Base-by-base conservation (phyloP, 768 basidiomycete species). In the Amanita jacksonii region DNA sequence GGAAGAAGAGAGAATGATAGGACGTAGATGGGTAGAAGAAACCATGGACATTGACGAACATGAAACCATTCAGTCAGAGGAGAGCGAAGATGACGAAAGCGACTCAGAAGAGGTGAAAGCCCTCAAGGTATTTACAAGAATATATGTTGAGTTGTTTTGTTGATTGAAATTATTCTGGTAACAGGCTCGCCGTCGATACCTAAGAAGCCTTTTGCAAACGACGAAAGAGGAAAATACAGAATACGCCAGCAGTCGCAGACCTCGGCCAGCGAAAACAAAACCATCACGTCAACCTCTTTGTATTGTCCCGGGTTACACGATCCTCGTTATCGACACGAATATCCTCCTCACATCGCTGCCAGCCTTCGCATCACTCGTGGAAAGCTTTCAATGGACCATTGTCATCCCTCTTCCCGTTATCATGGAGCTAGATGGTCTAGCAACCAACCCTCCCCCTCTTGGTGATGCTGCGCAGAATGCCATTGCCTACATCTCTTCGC, bases 401-500 rank as follows among this genome's bases (percentile, higher is more conserved):
- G 69, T 99, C 46, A 68, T 99, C 0, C 96, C 96, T 3, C 74
- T 98, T 3, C 93, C 92, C 0, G 94, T 96, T 49, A 76, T 98
- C 57, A 97, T 93, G 73, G 96, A 99, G 54, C 80, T 99, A 6
- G 94, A 99, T 52, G 91, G 92, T n/a, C 77, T 98, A 6, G 70
- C 75, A 1, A 62, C 67, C 45, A 82, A 85, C 51, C 48, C 66
- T 2, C 62, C 74, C 0, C 70, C 74, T 34, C 80, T 97, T 18
- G 88, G 83, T 31, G 72, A 77, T 36, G 78, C 86, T 0, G 92
- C 96, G 0, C 67, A 69, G 28, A 67, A 70, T 8, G 88, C 92
- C 0, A 66, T 96, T 47, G 50, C 69, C 0, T 96, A 89, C 54
- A 75, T 97, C 52, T 75, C 81, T 2, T 66, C 76, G 1, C 80